phyloP scores from a whole-genome alignment of 2,329 filamentous ascomycete genomes.

The Claviceps quebecensis region DNA sequence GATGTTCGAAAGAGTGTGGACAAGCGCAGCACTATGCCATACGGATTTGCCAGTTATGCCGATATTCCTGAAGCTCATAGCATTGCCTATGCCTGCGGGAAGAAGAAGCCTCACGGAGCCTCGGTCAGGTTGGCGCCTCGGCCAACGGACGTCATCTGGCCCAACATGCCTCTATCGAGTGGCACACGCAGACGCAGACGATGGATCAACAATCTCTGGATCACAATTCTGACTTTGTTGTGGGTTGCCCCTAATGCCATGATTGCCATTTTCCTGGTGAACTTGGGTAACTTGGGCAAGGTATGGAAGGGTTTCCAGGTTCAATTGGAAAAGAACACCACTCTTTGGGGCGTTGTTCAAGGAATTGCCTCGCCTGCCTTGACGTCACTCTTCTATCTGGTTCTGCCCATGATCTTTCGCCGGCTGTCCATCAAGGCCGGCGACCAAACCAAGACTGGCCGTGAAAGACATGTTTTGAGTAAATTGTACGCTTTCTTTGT shows the following conservation, averaged over 20 bases:
- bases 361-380: conserved; percentile 82
- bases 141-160: conserved; percentile 91
- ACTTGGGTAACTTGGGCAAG: conserved; percentile 63
- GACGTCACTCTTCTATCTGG: conserved; percentile 73
- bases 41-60: conserved; percentile 89
- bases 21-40: conserved; percentile 75
- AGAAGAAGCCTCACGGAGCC: conserved; percentile 67
- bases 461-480: conserved; percentile 78
- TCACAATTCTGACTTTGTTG: conserved; percentile 61
- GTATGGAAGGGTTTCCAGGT: conserved; percentile 66
- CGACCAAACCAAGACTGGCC: conserved; percentile 80
- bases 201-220: conserved; percentile 74
- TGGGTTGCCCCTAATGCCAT: conserved; percentile 90
- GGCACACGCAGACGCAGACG: conserved; percentile 56
- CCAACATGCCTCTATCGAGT: conserved; percentile 66
- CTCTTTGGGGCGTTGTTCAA: conserved; percentile 75
- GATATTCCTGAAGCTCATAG: conserved; percentile 77
- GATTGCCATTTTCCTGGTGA: conserved; percentile 87
- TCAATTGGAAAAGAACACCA: conserved; percentile 47
- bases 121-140: conserved; percentile 67
- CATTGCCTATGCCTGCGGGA: conserved; percentile 69
- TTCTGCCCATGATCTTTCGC: conserved; percentile 83
- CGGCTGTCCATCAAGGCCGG: conserved; percentile 71
- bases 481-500: conserved; percentile 94
- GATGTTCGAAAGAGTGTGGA: conserved; percentile 72